Evolutionary conservation across 164 flowering plant species (phyloP).

Genomic region (Liriodendron chinense): DNA sequence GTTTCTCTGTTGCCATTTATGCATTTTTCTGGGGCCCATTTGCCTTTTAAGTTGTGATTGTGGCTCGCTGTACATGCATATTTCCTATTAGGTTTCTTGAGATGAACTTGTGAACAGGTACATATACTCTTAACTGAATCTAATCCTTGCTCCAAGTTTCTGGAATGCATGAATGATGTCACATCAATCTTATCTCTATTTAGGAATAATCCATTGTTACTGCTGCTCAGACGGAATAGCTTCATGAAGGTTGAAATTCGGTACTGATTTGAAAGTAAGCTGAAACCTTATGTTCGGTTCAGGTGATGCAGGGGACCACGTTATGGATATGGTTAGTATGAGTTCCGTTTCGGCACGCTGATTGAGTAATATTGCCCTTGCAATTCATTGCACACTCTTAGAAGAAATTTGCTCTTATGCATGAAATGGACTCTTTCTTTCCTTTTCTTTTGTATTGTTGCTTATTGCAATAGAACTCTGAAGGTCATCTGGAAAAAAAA

Average conservation of each 20-base stretch:
- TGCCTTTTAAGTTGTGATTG: slow-evolving; percentile 7
- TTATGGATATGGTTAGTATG: not conserved
- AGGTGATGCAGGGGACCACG: not conserved
- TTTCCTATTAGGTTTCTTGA: not conserved
- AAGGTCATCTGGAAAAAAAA: not conserved
- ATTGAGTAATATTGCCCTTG: not conserved
- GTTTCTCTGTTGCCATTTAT: not conserved
- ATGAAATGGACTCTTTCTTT: not conserved
- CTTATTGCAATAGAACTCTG: not conserved
- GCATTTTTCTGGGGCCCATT: not conserved
- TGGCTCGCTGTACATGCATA: slow-evolving; percentile 7
- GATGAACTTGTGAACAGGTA: slow-evolving; percentile 3
- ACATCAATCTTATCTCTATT: not conserved
- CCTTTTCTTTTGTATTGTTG: not conserved
- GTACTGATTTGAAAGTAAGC: not conserved
- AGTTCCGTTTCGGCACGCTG: not conserved
- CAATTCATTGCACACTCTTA: not conserved
- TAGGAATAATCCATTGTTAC: not conserved
- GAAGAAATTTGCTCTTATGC: not conserved
- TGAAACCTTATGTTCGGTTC: not conserved
- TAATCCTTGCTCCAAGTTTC: not conserved
- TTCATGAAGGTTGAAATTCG: not conserved
- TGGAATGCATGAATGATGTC: not conserved
- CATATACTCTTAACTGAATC: not conserved
- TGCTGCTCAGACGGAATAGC: not conserved